Evolutionary conservation across 331 rosid genomes (phyloP).

Genomic region (Acacia concinna): DNA sequence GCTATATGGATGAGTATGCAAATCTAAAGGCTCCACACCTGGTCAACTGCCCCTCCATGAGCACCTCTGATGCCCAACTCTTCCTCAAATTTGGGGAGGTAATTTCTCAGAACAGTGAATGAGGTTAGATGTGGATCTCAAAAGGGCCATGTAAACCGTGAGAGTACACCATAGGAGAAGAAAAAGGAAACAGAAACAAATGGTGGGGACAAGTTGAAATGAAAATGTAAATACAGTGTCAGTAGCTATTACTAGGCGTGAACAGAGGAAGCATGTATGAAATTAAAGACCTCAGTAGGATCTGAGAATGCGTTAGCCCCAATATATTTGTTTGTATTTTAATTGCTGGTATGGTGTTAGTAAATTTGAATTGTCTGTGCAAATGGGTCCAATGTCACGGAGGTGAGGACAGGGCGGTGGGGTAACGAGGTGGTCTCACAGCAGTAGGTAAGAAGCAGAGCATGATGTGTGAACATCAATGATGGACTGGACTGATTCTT

Average conservation of each 20-base stretch:
- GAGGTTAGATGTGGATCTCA: slow-evolving; percentile 21
- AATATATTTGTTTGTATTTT: slow-evolving; percentile 21
- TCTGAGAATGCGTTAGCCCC: slow-evolving; percentile 23
- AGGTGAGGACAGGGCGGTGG: background rate
- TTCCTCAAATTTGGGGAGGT: slow-evolving; percentile 98
- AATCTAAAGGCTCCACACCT: slow-evolving; percentile 82
- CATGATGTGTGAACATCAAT: slow-evolving; percentile 52
- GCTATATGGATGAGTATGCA: slow-evolving; percentile 88
- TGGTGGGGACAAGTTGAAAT: slow-evolving; percentile 16
- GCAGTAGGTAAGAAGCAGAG: slow-evolving; percentile 36
- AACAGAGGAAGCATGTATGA: slow-evolving; percentile 29
- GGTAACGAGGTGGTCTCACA: slow-evolving; percentile 2
- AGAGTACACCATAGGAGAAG: slow-evolving; percentile 5
- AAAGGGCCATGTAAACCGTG: slow-evolving; percentile 5
- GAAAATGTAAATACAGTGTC: slow-evolving; percentile 45
- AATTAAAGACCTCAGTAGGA: slow-evolving; percentile 14
- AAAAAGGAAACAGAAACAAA: background rate
- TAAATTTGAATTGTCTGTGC: slow-evolving; percentile 19
- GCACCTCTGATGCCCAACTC: slow-evolving; percentile 95
- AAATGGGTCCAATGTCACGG: slow-evolving; percentile 26
- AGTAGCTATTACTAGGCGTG: slow-evolving; percentile 21
- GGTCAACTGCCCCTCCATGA: slow-evolving; percentile 89
- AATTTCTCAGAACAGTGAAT: slow-evolving; percentile 86
- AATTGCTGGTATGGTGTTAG: slow-evolving; percentile 25
- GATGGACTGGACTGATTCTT: slow-evolving; percentile 52